phyloP scores from a whole-genome alignment of 2,329 filamentous ascomycete genomes.

The Anisogramma anomala region DNA sequence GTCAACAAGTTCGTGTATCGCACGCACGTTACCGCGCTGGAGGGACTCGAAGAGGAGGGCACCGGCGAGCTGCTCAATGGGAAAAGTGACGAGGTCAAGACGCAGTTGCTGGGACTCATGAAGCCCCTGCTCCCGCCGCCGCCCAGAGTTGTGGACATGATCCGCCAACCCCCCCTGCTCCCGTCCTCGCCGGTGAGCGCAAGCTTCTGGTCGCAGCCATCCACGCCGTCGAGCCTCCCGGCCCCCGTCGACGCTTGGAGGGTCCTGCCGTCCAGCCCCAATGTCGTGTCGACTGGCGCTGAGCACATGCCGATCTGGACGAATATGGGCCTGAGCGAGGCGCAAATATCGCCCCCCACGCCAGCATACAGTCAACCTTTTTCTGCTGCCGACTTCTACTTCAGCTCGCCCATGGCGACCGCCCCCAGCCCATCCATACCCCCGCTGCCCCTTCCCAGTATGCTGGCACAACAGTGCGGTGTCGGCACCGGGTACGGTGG shows the following conservation, averaged over 20 bases:
- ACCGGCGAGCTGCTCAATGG: conserved; percentile 86
- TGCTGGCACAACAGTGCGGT: conserved; percentile 76
- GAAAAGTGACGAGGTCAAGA: conserved; percentile 88
- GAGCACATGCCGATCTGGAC: conserved; percentile 67
- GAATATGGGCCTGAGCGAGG: conserved; percentile 61
- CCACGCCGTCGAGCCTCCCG: conserved; percentile 52
- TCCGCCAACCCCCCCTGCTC: conserved; percentile 74
- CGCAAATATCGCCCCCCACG: conserved; percentile 61
- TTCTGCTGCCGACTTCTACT: conserved; percentile 63
- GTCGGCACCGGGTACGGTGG: conserved; percentile 62
- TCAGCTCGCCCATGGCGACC: conserved; percentile 64
- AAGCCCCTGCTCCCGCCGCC: conserved; percentile 77
- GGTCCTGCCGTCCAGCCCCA: conserved; percentile 79
- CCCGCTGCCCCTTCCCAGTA: conserved; percentile 71
- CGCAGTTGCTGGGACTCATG: conserved; percentile 71
- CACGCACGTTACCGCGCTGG: conserved; percentile 75
- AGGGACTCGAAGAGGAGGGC: conserved; percentile 93
- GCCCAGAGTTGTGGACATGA: conserved; percentile 77
- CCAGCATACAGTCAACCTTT: conserved; percentile 71
- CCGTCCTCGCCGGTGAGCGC: conserved; percentile 66
- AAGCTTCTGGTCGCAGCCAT: conserved; percentile 70
- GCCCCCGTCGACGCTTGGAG: conserved; percentile 78
- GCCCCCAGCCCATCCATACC: conserved; percentile 50
- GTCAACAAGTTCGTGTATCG: conserved; percentile 96
- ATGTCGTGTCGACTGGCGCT: conserved; percentile 56